Evolutionary conservation across 139 green algal species (phyloP).

Genomic region (Choricystis sp.): DNA sequence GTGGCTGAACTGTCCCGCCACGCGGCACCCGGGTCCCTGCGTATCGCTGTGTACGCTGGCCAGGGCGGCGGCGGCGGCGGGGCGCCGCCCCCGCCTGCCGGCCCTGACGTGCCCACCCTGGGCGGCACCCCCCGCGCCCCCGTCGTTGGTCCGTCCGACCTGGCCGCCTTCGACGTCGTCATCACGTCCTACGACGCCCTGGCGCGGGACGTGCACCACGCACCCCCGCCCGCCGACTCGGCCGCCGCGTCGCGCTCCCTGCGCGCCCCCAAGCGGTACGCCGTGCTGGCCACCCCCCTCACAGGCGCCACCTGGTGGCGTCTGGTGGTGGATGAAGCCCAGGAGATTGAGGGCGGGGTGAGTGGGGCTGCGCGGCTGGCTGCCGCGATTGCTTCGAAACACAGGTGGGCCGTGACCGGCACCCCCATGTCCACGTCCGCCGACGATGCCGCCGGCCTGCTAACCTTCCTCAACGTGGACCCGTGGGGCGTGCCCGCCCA

Average conservation of each 20-base stretch:
- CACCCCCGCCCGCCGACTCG: constrained; percentile 2
- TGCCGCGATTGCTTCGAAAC: constrained; percentile 20
- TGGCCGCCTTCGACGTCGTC: constrained; percentile 73
- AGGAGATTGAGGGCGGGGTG: constrained; percentile 68
- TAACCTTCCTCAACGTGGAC: constrained; percentile 54
- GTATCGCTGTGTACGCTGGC: constrained; percentile 48
- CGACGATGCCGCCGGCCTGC: constrained; percentile 71
- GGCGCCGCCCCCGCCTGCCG: neutral
- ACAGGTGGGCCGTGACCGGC: constrained; percentile 52
- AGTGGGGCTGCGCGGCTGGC: constrained; percentile 66
- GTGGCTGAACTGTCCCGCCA: constrained; percentile 23
- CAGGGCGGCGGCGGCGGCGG: constrained; percentile 10
- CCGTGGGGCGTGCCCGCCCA: constrained; percentile 33
- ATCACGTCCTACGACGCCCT: constrained; percentile 82
- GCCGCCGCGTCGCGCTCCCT: constrained; percentile 3
- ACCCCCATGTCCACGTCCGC: constrained; percentile 68
- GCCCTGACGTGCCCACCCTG: neutral
- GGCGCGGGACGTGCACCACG: constrained; percentile 37
- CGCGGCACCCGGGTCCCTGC: constrained; percentile 23
- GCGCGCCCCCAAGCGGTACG: constrained; percentile 20
- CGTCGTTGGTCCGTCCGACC: constrained; percentile 38
- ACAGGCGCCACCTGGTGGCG: constrained; percentile 77
- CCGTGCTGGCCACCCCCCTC: constrained; percentile 61
- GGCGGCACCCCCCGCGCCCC: neutral
- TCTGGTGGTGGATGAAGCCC: constrained; percentile 81